phyloP scores from a whole-genome alignment of 2,329 filamentous ascomycete genomes.

The Sclerotinia spermophila region DNA sequence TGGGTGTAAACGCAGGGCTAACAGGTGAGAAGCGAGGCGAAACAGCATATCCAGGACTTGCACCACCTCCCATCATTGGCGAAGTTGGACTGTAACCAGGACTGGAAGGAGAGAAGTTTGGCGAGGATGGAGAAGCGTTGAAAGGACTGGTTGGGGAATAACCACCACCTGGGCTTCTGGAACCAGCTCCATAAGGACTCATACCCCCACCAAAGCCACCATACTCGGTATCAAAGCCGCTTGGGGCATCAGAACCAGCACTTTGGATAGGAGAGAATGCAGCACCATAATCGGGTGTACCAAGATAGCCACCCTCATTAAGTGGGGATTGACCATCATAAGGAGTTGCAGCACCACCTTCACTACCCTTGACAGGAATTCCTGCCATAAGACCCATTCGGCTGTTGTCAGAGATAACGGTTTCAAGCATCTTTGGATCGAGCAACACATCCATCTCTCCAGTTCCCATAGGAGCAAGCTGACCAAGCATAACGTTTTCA shows the following conservation, averaged over 20 bases:
- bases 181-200: slow-evolving; percentile 60
- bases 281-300: slow-evolving; percentile 54
- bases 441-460: slow-evolving; percentile 92
- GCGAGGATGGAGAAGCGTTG: slow-evolving; percentile 48
- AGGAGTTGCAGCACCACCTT: slow-evolving; percentile 84
- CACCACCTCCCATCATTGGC: slow-evolving; percentile 50
- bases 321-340: slow-evolving; percentile 87
- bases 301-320: slow-evolving; percentile 64
- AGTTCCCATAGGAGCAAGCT: slow-evolving; percentile 94
- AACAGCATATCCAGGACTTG: slow-evolving; percentile 49
- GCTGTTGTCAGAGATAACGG: slow-evolving; percentile 88
- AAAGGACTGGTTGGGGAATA: slow-evolving; percentile 68
- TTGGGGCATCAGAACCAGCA: slow-evolving; percentile 66
- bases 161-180: slow-evolving; percentile 59
- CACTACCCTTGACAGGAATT: slow-evolving; percentile 70
- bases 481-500: slow-evolving; percentile 97
- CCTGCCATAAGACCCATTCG: slow-evolving; percentile 78
- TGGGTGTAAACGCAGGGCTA: slow-evolving; percentile 41
- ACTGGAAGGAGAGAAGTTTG: slow-evolving; percentile 37
- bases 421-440: slow-evolving; percentile 93
- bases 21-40: slow-evolving; percentile 58
- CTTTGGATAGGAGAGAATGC: slow-evolving; percentile 76
- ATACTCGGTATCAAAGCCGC: slow-evolving; percentile 61
- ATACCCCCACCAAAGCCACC: slow-evolving; percentile 50
- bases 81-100: slow-evolving; percentile 47